Evolutionary conservation across 2,329 filamentous ascomycete genomes (phyloP).

Genomic region (Fusarium equiseti): DNA sequence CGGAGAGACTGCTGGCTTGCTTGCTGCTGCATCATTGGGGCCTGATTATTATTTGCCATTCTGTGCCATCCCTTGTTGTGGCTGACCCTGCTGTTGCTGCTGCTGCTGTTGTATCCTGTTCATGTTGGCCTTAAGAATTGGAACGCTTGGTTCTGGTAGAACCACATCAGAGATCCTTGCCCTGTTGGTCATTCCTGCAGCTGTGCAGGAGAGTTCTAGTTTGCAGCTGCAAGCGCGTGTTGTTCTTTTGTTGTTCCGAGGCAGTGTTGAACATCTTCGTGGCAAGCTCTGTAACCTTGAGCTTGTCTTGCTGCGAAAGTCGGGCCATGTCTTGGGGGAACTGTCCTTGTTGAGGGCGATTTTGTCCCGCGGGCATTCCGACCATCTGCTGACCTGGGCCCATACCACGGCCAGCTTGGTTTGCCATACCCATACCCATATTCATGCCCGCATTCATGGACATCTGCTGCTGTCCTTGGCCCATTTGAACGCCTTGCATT

Average conservation of each 20-base stretch:
- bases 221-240: slow-evolving; percentile 48
- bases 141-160: slow-evolving; percentile 62
- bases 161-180: slow-evolving; percentile 63
- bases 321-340: slow-evolving; percentile 54
- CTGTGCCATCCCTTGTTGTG: slow-evolving; percentile 49
- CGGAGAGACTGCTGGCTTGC: slow-evolving; percentile 56
- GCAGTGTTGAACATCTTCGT: slow-evolving; percentile 55
- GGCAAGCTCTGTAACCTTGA: slow-evolving; percentile 61
- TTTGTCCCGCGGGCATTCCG: slow-evolving; percentile 54
- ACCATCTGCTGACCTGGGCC: slow-evolving; percentile 57
- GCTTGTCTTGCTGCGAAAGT: slow-evolving; percentile 59
- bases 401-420: slow-evolving; percentile 56
- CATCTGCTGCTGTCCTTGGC: slow-evolving; percentile 56
- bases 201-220: slow-evolving; percentile 58
- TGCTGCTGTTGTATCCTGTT: slow-evolving; percentile 46
- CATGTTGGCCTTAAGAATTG: slow-evolving; percentile 50
- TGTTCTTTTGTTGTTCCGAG: slow-evolving; percentile 59
- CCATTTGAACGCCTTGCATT: slow-evolving; percentile 67
- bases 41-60: slow-evolving; percentile 53
- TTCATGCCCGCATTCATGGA: slow-evolving; percentile 48
- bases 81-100: slow-evolving; percentile 36
- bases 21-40: slow-evolving; percentile 60
- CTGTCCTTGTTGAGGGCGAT: slow-evolving; percentile 44
- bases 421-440: slow-evolving; percentile 52
- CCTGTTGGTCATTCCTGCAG: slow-evolving; percentile 59